Conservation (phyloP, 2,329 filamentous ascomycete genomes). For the Pyrenophora tritici-repentis region DNA sequence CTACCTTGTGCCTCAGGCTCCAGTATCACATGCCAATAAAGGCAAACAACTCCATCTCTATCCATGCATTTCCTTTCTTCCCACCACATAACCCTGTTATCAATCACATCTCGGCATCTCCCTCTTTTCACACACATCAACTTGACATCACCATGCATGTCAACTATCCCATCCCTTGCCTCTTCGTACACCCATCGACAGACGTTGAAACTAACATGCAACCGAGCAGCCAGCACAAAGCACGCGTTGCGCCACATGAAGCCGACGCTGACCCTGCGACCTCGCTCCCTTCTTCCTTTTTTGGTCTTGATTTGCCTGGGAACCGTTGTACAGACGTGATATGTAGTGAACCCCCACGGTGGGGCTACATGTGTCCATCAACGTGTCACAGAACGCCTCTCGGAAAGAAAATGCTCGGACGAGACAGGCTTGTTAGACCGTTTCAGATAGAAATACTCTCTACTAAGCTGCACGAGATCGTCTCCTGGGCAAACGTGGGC, state of each 20-base stretch:
- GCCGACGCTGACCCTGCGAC: background rate
- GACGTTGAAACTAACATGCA: conserved; percentile 30
- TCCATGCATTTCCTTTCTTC: too few relatives aligned
- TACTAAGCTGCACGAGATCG: conserved; percentile 14
- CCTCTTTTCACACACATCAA: conserved; percentile 3
- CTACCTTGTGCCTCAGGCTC: too few relatives aligned
- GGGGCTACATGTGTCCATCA: conserved; percentile 26
- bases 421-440: conserved; percentile 28
- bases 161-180: conserved; percentile 21
- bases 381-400: conserved; percentile 36
- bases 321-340: background rate
- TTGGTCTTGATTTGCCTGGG: conserved; percentile 23
- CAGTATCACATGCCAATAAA: too few relatives aligned
- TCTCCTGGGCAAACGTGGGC: conserved; percentile 7
- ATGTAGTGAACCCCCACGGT: conserved; percentile 4
- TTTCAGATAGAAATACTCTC: conserved; percentile 17
- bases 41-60: too few relatives aligned
- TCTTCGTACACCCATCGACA: conserved; percentile 10
- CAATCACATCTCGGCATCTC: background rate
- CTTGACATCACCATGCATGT: conserved; percentile 13
- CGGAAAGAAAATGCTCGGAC: conserved; percentile 8
- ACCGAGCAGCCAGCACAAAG: conserved; percentile 5
- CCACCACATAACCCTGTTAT: too few relatives aligned
- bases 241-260: conserved; percentile 12
- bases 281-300: conserved; percentile 29